These are phyloP conservation scores for Polyporus tsugae DNA, from an alignment of 1,284 basidiomycete genomes.

Conservation along the genomic window DNA sequence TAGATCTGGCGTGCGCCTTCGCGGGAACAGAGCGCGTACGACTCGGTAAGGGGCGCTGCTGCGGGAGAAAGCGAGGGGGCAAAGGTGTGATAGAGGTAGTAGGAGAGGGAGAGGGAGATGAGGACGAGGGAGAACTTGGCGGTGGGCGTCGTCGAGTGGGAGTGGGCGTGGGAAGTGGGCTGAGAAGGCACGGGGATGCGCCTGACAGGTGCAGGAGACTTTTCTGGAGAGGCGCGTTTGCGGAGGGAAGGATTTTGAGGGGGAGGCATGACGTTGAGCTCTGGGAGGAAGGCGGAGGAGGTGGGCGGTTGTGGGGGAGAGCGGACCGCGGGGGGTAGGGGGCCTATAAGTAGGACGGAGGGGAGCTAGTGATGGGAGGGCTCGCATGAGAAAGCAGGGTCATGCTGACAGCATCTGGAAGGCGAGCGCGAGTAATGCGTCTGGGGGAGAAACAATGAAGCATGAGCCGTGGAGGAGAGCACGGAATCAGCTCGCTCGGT, in stretches of 20 bases:
- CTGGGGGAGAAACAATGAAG: background rate
- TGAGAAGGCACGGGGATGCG: conserved; percentile 1
- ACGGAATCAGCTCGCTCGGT: background rate
- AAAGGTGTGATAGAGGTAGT: conserved; percentile 20
- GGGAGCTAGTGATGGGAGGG: background rate
- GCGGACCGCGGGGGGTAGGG: background rate
- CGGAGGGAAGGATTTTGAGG: conserved; percentile 31
- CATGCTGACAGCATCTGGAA: conserved; percentile 10
- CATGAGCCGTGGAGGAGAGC: background rate
- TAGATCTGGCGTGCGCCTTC: conserved; percentile 57
- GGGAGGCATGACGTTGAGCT: conserved; percentile 28
- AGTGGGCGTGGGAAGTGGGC: conserved; percentile 7
- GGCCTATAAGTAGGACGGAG: conserved; percentile 24
- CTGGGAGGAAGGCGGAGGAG: conserved; percentile 10
- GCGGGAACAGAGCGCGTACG: conserved; percentile 69
- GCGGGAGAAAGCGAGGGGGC: background rate
- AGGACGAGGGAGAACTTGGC: conserved; percentile 21
- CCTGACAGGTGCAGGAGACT: conserved; percentile 7
- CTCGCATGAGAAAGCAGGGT: conserved; percentile 20
- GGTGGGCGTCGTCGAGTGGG: background rate
- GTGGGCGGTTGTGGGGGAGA: conserved; percentile 14
- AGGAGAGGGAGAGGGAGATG: conserved; percentile 27
- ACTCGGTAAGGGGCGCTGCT: conserved; percentile 23
- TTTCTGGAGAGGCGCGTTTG: conserved; percentile 33
- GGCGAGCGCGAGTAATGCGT: conserved; percentile 10